phyloP scores from a whole-genome alignment of 2,329 filamentous ascomycete genomes.

The Balansia obtecta region DNA sequence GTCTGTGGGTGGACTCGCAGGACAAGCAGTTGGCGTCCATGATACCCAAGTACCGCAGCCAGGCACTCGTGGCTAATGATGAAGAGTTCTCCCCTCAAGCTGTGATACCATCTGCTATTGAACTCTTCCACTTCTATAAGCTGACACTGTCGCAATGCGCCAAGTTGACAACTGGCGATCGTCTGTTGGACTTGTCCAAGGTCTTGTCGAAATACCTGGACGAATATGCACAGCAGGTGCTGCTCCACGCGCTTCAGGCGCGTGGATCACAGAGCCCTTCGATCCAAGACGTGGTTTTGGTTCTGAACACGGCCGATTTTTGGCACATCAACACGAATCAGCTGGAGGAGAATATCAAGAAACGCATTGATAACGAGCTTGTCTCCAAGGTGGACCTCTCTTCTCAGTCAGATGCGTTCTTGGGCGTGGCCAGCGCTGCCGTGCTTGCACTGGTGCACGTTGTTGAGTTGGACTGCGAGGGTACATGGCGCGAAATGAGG shows the following conservation, averaged over 20 bases:
- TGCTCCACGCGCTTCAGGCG: slow-evolving; percentile 56
- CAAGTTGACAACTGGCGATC: slow-evolving; percentile 84
- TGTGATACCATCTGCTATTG: slow-evolving; percentile 87
- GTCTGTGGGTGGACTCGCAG: slow-evolving; percentile 93
- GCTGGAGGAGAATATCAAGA: slow-evolving; percentile 87
- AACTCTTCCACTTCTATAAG: slow-evolving; percentile 95
- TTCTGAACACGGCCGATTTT: slow-evolving; percentile 94
- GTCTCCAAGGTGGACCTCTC: slow-evolving; percentile 72
- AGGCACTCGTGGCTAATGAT: slow-evolving; percentile 67
- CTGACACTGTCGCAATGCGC: slow-evolving; percentile 87
- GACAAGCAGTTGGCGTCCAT: slow-evolving; percentile 75
- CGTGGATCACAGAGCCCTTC: slow-evolving; percentile 40
- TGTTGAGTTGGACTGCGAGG: slow-evolving; percentile 72
- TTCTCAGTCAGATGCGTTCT: slow-evolving; percentile 86
- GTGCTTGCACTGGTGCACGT: slow-evolving; percentile 74
- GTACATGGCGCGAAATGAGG: slow-evolving; percentile 91
- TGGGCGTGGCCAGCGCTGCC: slow-evolving; percentile 83
- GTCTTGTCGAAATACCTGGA: slow-evolving; percentile 89
- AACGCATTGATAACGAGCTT: slow-evolving; percentile 71
- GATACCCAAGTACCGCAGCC: slow-evolving; percentile 77
- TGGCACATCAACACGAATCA: slow-evolving; percentile 91
- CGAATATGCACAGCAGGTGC: slow-evolving; percentile 85
- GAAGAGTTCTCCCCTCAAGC: slow-evolving; percentile 87
- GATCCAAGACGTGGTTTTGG: slow-evolving; percentile 68
- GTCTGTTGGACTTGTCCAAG: slow-evolving; percentile 71